A percentile compares a stretch with the other conserved stretches of the same genome.
These are phyloP conservation scores for Metschnikowia colocasiae DNA, from an alignment of 805 yeast species.

Conservation along the genomic window DNA sequence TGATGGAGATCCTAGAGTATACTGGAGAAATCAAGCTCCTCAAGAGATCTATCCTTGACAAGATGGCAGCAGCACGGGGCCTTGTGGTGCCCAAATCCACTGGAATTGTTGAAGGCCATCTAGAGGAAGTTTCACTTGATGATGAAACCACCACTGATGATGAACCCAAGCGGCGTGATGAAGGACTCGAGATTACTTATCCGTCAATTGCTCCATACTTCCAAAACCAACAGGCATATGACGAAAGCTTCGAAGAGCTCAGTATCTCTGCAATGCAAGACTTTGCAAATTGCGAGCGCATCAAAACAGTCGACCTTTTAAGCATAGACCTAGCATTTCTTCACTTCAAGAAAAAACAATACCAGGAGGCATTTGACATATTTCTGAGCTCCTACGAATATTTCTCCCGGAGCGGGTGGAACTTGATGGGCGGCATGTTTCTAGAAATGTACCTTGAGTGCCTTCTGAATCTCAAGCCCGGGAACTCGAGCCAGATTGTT, in stretches of 20 bases:
- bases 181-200: slow-evolving; percentile 13
- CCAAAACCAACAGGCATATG: slow-evolving; percentile 20
- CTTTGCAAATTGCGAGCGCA: slow-evolving; percentile 49
- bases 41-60: slow-evolving; percentile 37
- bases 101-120: slow-evolving; percentile 7
- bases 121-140: slow-evolving; percentile 11
- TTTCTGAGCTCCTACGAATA: slow-evolving; percentile 66
- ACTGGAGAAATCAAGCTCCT: slow-evolving; percentile 48
- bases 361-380: slow-evolving; percentile 57
- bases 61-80: slow-evolving; percentile 12
- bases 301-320: slow-evolving; percentile 66
- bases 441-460: slow-evolving; percentile 68
- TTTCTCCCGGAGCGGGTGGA: slow-evolving; percentile 73
- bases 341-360: slow-evolving; percentile 55
- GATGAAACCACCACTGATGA: neutral
- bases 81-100: slow-evolving; percentile 6
- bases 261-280: slow-evolving; percentile 57
- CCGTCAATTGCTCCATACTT: slow-evolving; percentile 16
- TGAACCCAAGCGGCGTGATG: neutral
- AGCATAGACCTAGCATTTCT: slow-evolving; percentile 77
- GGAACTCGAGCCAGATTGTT: slow-evolving; percentile 28
- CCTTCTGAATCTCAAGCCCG: slow-evolving; percentile 40
- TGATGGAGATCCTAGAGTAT: slow-evolving; percentile 32
- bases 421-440: slow-evolving; percentile 59
- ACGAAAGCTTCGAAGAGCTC: slow-evolving; percentile 39